Percentiles rank a stretch among this genome's conserved stretches.
These are phyloP conservation scores for Xylaria sp. DNA, from an alignment of 2,329 filamentous ascomycete species.

Conservation along the genomic window DNA sequence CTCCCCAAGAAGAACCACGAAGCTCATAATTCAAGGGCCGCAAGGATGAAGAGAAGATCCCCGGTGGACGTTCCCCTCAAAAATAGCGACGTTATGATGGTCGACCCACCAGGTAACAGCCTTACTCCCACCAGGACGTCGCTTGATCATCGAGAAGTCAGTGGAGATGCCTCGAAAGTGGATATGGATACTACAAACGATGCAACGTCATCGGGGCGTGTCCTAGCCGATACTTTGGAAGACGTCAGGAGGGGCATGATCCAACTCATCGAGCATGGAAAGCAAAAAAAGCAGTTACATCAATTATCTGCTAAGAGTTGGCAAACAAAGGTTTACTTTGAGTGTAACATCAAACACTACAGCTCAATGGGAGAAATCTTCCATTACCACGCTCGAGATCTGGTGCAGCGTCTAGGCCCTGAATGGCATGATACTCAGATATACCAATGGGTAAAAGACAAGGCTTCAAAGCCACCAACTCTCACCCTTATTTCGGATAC, in stretches of 20 bases:
- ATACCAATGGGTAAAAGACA: slow-evolving; percentile 48
- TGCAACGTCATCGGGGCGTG: slow-evolving; percentile 27
- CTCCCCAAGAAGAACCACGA: slow-evolving; percentile 33
- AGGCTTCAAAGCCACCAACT: slow-evolving; percentile 43
- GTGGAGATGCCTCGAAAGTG: not conserved
- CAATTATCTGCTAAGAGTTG: slow-evolving; percentile 44
- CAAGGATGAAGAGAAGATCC: slow-evolving; percentile 43
- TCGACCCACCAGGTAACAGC: slow-evolving; percentile 38
- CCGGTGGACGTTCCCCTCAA: slow-evolving; percentile 24
- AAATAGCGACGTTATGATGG: slow-evolving; percentile 45
- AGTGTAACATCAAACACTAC: slow-evolving; percentile 57
- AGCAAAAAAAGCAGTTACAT: slow-evolving; percentile 47
- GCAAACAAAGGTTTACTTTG: slow-evolving; percentile 50
- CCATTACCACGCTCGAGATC: slow-evolving; percentile 57
- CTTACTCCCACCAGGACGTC: slow-evolving; percentile 8
- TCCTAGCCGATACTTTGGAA: slow-evolving; percentile 42
- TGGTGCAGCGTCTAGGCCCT: slow-evolving; percentile 48
- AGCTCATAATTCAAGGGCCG: slow-evolving; percentile 38
- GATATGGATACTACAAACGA: slow-evolving; percentile 1
- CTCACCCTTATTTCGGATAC: slow-evolving; percentile 45
- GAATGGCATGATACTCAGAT: slow-evolving; percentile 50
- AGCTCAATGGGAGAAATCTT: slow-evolving; percentile 54
- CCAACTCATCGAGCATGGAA: slow-evolving; percentile 44
- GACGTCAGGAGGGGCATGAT: slow-evolving; percentile 45
- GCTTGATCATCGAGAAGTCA: slow-evolving; percentile 10